These are phyloP conservation scores for Boletus rubescentipes DNA, from an alignment of 768 basidiomycete genomes.

Conservation along the genomic window DNA sequence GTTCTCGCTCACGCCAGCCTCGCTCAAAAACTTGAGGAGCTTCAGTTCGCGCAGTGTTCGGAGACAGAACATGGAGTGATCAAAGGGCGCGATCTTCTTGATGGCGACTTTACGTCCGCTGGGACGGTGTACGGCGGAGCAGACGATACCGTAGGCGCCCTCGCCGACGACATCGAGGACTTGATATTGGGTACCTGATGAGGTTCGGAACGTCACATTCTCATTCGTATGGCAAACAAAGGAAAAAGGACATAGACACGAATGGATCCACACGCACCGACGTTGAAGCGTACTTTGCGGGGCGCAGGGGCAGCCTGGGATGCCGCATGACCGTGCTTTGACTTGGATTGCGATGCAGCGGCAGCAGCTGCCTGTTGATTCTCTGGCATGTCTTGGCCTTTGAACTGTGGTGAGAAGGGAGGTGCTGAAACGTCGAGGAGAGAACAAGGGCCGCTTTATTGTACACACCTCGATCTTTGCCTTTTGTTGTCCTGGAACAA, in stretches of 20 bases:
- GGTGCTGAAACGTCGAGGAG: conserved; percentile 2
- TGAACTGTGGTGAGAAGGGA: not conserved
- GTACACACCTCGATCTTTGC: not conserved
- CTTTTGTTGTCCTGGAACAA: conserved; percentile 27
- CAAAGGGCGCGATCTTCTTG: conserved; percentile 95
- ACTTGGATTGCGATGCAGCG: conserved; percentile 28
- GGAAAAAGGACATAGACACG: not conserved
- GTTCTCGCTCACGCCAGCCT: conserved; percentile 88
- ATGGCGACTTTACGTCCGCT: conserved; percentile 93
- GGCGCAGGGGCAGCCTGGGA: conserved; percentile 55
- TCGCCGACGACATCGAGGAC: conserved; percentile 87
- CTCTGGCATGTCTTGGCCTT: conserved; percentile 29
- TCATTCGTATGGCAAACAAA: not conserved
- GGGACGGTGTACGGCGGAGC: conserved; percentile 85
- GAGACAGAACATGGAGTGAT: conserved; percentile 94
- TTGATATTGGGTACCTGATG: conserved; percentile 73
- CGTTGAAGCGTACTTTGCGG: conserved; percentile 87
- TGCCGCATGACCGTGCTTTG: conserved; percentile 48
- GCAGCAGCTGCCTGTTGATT: conserved; percentile 16
- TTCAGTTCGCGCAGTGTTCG: conserved; percentile 88
- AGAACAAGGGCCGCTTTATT: conserved; percentile 16
- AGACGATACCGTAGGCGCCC: conserved; percentile 94
- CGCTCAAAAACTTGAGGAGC: conserved; percentile 78
- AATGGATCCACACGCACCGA: conserved; percentile 46
- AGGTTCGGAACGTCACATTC: not conserved